These are phyloP conservation scores for Pseudocercospora fijiensis DNA, from an alignment of 2,329 filamentous ascomycete species.

Conservation along the genomic window DNA sequence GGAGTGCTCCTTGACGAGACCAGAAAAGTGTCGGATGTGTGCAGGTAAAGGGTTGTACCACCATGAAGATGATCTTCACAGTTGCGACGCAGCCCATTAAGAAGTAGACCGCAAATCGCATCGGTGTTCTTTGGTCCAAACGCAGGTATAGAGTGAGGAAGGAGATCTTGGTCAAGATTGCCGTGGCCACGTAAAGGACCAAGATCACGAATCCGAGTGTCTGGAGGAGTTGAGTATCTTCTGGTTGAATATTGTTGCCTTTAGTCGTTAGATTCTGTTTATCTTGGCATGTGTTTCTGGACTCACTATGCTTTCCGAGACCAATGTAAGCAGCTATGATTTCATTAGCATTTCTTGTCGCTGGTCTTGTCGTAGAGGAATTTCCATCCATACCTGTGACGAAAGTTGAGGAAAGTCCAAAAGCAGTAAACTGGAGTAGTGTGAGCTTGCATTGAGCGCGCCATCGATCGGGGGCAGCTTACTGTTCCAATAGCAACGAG, in stretches of 20 bases:
- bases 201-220: constrained; percentile 17
- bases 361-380: background rate
- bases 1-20: background rate
- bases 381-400: constrained; percentile 8
- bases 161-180: constrained; percentile 17
- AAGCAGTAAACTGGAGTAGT: constrained; percentile 7
- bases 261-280: background rate
- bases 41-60: constrained; percentile 16
- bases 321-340: constrained; percentile 18
- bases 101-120: constrained; percentile 20
- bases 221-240: background rate
- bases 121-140: constrained; percentile 17
- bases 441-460: background rate
- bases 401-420: constrained; percentile 16
- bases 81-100: constrained; percentile 12
- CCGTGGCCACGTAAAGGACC: constrained; percentile 15
- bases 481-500: constrained; percentile 19
- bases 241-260: background rate
- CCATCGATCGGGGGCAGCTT: background rate
- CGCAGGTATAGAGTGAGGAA: constrained; percentile 22
- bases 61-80: constrained; percentile 10
- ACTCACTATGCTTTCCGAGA: constrained; percentile 16
- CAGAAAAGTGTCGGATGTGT: constrained; percentile 8
- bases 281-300: background rate
- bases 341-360: background rate